Evolutionary conservation across 306 rosid genomes (phyloP), one percentile per base, ranked within the genome.

Genomic region (Prunus mira): DNA sequence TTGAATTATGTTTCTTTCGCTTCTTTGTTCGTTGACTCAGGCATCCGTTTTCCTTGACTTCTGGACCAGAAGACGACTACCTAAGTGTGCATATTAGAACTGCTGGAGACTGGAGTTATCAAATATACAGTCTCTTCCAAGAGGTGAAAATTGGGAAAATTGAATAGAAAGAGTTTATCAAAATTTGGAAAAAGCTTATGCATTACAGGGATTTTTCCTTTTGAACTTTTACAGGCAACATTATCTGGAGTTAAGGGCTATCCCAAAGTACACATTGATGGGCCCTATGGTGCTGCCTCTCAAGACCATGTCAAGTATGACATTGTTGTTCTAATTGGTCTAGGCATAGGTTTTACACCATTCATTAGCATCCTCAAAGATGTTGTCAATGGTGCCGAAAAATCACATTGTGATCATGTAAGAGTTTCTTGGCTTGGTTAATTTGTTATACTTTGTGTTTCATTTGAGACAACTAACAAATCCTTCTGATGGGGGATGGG

Each of bases 41-140:
- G 97, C 98, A 93, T 57, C 97, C 98, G n/a, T 93, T 87, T 84
- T 91, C 98, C 77, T 79, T 93, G 78, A 93, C 96, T 83, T 93
- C 98, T 57, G 93, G 92, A 62, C 96, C 96, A 71, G 87, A 87
- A 83, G 97, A 93, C 76, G 88, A 86, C 24, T 84, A 85, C 86
- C 89, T 93, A 28, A 93, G 92, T 47, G 93, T 91, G 74, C 98
- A 93, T 79, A 91, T 93, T 51, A 82, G 96, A 88, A 87, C 91
- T 71, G 85, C 85, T 18, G 97, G 98, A 67, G 98, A 91, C 76
- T 89, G 98, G 98, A 93, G 97, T 80, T 82, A 84, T 81, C 84
- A 88, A 73, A 81, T 90, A 56, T 86, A 89, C 83, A 84, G 78
- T 72, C 85, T 88, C 62, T 93, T 88, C 86, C 97, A 91, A 79